These are phyloP conservation scores for Fomitopsis betulina DNA, from an alignment of 1,284 basidiomycete genomes.

Conservation along the genomic window DNA sequence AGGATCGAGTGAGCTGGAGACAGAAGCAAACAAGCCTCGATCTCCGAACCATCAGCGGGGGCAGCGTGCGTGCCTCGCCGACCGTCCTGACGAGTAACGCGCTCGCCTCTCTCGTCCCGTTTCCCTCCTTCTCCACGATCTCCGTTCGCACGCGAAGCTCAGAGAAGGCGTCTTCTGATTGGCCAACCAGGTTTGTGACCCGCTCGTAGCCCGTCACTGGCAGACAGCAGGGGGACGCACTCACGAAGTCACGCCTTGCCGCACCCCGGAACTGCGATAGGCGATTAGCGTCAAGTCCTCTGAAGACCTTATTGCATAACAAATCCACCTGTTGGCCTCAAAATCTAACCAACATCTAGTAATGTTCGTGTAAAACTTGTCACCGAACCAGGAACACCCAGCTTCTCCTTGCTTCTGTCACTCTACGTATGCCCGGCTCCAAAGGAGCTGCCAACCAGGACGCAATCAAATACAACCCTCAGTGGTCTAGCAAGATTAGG, in stretches of 20 bases:
- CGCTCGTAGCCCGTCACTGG: background rate
- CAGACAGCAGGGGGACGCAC: background rate
- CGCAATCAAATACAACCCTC: conserved; percentile 4
- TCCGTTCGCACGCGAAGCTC: background rate
- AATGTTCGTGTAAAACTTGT: background rate
- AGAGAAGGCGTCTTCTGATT: background rate
- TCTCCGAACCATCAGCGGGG: background rate
- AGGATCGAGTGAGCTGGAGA: background rate
- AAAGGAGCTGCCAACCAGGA: background rate
- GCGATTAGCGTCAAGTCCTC: conserved; percentile 2
- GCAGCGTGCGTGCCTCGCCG: background rate
- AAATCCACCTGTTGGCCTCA: conserved; percentile 1
- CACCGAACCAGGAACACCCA: conserved; percentile 1
- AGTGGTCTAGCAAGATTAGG: conserved; percentile 4
- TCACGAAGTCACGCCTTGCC: background rate
- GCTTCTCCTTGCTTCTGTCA: conserved; percentile 1
- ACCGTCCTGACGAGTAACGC: background rate
- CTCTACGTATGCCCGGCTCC: background rate
- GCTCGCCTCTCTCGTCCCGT: background rate
- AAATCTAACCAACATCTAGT: background rate
- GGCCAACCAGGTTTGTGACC: background rate
- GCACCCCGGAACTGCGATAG: conserved; percentile 8
- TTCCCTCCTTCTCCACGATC: background rate
- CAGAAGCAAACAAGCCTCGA: background rate
- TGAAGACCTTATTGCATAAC: background rate